phyloP scores from a whole-genome alignment of 2,329 filamentous ascomycete species.

The Aspergillus melleus region DNA sequence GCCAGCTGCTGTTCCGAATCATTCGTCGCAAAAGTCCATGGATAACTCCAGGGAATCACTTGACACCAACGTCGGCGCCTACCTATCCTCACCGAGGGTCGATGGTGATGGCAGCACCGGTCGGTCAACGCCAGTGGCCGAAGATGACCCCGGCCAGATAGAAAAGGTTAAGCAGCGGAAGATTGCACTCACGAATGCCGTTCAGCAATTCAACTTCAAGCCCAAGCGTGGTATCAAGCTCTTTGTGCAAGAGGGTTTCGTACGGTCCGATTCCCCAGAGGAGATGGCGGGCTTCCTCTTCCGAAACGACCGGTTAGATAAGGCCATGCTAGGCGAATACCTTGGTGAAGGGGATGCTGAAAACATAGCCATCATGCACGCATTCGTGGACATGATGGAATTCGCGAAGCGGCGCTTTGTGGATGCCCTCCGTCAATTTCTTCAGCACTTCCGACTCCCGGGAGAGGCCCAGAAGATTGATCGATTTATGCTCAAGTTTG shows the following conservation, averaged over 20 bases:
- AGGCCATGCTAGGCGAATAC: conserved; percentile 89
- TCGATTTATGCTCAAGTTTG: conserved; percentile 99
- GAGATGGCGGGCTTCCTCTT: conserved; percentile 85
- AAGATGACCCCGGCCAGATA: conserved; percentile 92
- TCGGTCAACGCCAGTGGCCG: conserved; percentile 66
- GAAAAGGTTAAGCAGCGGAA: conserved; percentile 94
- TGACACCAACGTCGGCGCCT: conserved; percentile 61
- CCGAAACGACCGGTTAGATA: conserved; percentile 80
- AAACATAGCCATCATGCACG: conserved; percentile 97
- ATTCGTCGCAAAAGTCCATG: conserved; percentile 52
- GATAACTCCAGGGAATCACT: conserved; percentile 71
- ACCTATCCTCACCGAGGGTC: conserved; percentile 59
- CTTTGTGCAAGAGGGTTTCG: conserved; percentile 82
- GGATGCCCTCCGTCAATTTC: conserved; percentile 83
- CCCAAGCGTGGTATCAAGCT: conserved; percentile 90
- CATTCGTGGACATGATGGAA: conserved; percentile 94
- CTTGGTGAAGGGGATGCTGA: conserved; percentile 89
- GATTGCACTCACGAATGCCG: conserved; percentile 84
- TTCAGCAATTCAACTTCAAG: conserved; percentile 95
- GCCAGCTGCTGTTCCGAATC: conserved; percentile 50
- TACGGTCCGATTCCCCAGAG: conserved; percentile 71
- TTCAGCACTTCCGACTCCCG: conserved; percentile 91
- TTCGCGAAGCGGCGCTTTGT: conserved; percentile 91
- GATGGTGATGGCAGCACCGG: conserved; percentile 54
- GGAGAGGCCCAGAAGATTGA: conserved; percentile 99